Conservation (phyloP, 2,329 filamentous ascomycete genomes). For the Penicillium sp. region DNA sequence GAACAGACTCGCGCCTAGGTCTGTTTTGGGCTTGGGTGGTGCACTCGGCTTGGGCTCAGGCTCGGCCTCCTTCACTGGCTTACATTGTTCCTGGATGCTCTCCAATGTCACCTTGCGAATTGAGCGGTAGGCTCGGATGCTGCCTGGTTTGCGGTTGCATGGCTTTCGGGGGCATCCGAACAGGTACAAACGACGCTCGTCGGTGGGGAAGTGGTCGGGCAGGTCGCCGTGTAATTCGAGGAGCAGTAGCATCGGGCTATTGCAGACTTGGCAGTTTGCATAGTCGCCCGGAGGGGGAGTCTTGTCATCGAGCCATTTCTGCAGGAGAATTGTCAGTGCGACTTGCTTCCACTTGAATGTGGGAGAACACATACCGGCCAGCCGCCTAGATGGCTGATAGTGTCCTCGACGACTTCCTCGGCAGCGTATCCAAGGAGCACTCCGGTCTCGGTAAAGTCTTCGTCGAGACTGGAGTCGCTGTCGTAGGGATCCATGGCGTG, state of each 20-base stretch:
- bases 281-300: slow-evolving; percentile 69
- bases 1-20: slow-evolving; percentile 59
- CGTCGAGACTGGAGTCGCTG: slow-evolving; percentile 69
- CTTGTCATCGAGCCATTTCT: slow-evolving; percentile 79
- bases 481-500: slow-evolving; percentile 69
- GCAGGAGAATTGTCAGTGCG: slow-evolving; percentile 14
- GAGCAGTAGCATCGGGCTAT: slow-evolving; percentile 73
- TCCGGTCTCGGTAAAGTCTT: slow-evolving; percentile 60
- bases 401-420: slow-evolving; percentile 71
- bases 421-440: slow-evolving; percentile 88
- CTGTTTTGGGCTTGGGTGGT: slow-evolving; percentile 28
- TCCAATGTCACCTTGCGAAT: slow-evolving; percentile 49
- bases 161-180: slow-evolving; percentile 73
- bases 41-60: slow-evolving; percentile 11
- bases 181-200: slow-evolving; percentile 83
- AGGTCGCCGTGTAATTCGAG: slow-evolving; percentile 89
- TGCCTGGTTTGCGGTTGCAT: slow-evolving; percentile 78
- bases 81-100: slow-evolving; percentile 25
- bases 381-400: slow-evolving; percentile 83
- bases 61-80: slow-evolving; percentile 21
- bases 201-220: slow-evolving; percentile 76
- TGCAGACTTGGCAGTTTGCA: slow-evolving; percentile 83
- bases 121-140: slow-evolving; percentile 69
- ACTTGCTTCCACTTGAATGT: background rate
- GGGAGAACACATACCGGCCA: slow-evolving; percentile 62